Evolutionary conservation across 148 eudicot genomes (phyloP).

Genomic region (Amaranthus cruentus): DNA sequence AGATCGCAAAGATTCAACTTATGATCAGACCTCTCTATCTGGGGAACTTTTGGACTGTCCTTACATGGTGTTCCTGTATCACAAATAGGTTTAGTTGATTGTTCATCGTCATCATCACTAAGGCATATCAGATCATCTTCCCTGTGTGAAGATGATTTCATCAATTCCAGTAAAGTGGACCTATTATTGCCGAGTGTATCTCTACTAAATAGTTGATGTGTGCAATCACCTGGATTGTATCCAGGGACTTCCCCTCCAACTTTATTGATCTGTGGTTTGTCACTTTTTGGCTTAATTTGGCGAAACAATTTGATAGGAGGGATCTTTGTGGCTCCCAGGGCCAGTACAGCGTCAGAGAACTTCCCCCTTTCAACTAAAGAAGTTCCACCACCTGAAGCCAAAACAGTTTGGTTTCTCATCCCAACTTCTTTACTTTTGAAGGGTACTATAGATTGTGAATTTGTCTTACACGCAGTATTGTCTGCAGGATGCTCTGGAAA

Average conservation of each 20-base stretch:
- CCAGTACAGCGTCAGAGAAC: slow-evolving; percentile 33
- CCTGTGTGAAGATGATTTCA: slow-evolving; percentile 30
- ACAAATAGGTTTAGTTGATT: slow-evolving; percentile 24
- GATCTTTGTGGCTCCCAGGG: slow-evolving; percentile 37
- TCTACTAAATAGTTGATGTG: slow-evolving; percentile 13
- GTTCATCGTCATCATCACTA: slow-evolving; percentile 88
- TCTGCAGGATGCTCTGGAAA: slow-evolving; percentile 32
- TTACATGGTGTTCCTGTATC: neutral
- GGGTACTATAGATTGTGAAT: slow-evolving; percentile 18
- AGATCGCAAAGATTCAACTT: slow-evolving; percentile 32
- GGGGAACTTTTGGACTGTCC: slow-evolving; percentile 17
- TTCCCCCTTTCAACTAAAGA: slow-evolving; percentile 25
- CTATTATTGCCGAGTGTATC: slow-evolving; percentile 15
- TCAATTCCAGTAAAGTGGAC: slow-evolving; percentile 21
- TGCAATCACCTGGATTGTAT: slow-evolving; percentile 20
- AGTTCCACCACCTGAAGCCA: slow-evolving; percentile 20
- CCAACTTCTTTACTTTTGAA: slow-evolving; percentile 28
- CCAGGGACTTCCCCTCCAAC: slow-evolving; percentile 19
- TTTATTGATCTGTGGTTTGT: slow-evolving; percentile 29
- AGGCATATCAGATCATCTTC: slow-evolving; percentile 58
- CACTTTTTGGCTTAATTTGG: slow-evolving; percentile 25
- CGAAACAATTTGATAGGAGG: slow-evolving; percentile 26
- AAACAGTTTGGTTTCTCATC: slow-evolving; percentile 25
- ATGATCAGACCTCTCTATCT: slow-evolving; percentile 28
- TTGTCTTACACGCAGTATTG: slow-evolving; percentile 20